Evolutionary conservation across 2,329 filamentous ascomycete genomes (phyloP).

Genomic region (Rutstroemia sp.): DNA sequence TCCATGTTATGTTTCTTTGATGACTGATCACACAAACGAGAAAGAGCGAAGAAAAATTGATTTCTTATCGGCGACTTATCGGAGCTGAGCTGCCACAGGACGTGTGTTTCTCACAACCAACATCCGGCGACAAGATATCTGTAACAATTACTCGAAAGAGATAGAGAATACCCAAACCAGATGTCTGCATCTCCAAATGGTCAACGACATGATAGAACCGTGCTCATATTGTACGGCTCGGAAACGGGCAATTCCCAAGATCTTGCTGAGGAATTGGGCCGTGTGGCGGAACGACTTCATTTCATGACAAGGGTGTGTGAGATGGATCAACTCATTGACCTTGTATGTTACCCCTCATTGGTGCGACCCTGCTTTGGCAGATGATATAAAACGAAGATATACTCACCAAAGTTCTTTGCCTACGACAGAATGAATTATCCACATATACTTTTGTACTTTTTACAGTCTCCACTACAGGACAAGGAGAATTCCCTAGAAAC

Average conservation of each 20-base stretch:
- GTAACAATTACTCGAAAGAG: no score
- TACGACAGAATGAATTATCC: slow-evolving; percentile 41
- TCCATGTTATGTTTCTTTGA: no score
- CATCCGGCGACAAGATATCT: no score
- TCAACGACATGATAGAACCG: slow-evolving; percentile 35
- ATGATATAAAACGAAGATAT: neutral
- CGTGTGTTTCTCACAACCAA: no score
- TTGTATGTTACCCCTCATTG: slow-evolving; percentile 48
- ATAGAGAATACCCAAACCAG: neutral
- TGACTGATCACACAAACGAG: no score
- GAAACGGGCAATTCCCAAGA: slow-evolving; percentile 95
- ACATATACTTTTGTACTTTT: slow-evolving; percentile 61
- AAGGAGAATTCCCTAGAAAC: slow-evolving; percentile 88
- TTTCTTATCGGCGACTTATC: no score
- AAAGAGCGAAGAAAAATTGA: neutral
- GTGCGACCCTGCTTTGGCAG: neutral
- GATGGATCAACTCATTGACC: slow-evolving; percentile 60
- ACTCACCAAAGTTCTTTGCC: neutral
- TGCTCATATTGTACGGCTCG: slow-evolving; percentile 80
- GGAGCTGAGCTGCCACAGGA: no score
- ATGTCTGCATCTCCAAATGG: slow-evolving; percentile 8
- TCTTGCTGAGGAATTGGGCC: slow-evolving; percentile 75
- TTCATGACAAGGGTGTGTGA: slow-evolving; percentile 71
- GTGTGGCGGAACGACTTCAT: slow-evolving; percentile 66
- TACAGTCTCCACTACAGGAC: slow-evolving; percentile 84